Base-by-base conservation (phyloP, 345 rosid genomes). In the Lumnitzera racemosa region DNA sequence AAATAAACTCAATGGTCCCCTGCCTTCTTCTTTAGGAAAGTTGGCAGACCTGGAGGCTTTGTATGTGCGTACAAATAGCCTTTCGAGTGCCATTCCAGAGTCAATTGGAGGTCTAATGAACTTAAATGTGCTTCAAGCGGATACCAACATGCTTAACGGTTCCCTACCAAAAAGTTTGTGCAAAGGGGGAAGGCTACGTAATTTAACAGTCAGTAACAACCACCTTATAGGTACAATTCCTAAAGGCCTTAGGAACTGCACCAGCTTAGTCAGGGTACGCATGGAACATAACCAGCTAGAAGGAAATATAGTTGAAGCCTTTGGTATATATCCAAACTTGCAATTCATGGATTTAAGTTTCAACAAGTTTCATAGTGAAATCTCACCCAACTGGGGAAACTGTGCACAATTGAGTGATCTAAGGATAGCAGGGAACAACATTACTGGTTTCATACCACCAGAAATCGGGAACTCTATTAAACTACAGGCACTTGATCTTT, bases 381-480 rank as follows among this genome's bases (percentile, higher is more conserved):
- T 76, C n/a, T 66, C 76, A 47, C 52, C 67, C 7, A 73, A 58
- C 13, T 73, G 77, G 77, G 70, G 73, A 2, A 49, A 53, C 7
- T 69, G 65, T 46, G 2, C 12, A 4, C 12, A 55, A 9, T 20
- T 55, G 7, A 25, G 46, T n/a, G 36, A 36, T 43, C 29, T 55
- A 4, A 24, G n/a, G 31, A 29, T 55, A 15, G 58, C 2, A 55
- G 55, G 31, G 24, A 78, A 78, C 49, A 49, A 56, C 2, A 27
- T 78, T 16, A 47, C 60, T 2, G 78, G 80, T 4, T 12, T 1
- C 16, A 65, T 79, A 56, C 78, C 76, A 20, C 47, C 59, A 5
- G 68, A 70, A 20, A 54, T 75, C 9, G 74, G 65, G 48, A 50
- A 57, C 1, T 69, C 66, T 25, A n/a, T 52, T 23, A 55, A 9